A percentile compares a stretch with the other conserved stretches of the same genome.
These are phyloP conservation scores for Achaetomiella virescens DNA, from an alignment of 495 filamentous ascomycete species.

Conservation along the genomic window DNA sequence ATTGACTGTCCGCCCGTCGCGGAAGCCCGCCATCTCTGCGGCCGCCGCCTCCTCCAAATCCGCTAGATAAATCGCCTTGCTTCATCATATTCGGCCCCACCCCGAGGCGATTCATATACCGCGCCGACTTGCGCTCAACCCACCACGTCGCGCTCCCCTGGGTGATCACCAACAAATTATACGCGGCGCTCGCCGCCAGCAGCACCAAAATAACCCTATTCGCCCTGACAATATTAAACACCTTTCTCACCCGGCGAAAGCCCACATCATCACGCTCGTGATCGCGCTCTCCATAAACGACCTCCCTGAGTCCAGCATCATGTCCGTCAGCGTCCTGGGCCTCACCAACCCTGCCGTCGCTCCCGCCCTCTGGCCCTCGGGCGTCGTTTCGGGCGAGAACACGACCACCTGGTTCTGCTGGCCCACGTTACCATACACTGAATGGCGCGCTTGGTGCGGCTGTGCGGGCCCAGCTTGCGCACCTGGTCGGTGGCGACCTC, in stretches of 20 bases:
- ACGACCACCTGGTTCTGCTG: slow-evolving; percentile 61
- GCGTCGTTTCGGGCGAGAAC: slow-evolving; percentile 44
- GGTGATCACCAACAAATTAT: slow-evolving; percentile 67
- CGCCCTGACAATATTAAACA: slow-evolving; percentile 65
- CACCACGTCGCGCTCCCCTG: slow-evolving; percentile 70
- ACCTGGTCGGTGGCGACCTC: slow-evolving; percentile 87
- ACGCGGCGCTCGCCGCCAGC: slow-evolving; percentile 57
- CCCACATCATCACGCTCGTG: slow-evolving; percentile 67
- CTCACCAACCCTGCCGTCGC: too few relatives aligned
- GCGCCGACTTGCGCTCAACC: slow-evolving; percentile 70
- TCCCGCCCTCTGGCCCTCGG: too few relatives aligned
- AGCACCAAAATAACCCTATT: slow-evolving; percentile 67
- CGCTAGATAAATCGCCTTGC: slow-evolving; percentile 71
- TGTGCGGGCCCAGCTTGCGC: slow-evolving; percentile 69
- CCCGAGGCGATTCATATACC: slow-evolving; percentile 74
- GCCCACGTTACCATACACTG: slow-evolving; percentile 82
- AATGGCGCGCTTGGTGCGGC: slow-evolving; percentile 83
- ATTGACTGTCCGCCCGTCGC: slow-evolving; percentile 36
- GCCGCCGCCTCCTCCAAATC: slow-evolving; percentile 69
- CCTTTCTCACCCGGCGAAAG: slow-evolving; percentile 55
- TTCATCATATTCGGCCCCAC: slow-evolving; percentile 69
- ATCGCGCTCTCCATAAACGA: slow-evolving; percentile 65
- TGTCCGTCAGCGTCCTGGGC: slow-evolving; percentile 58
- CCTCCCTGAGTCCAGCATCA: slow-evolving; percentile 62
- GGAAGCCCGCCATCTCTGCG: slow-evolving; percentile 11